Evolutionary conservation across 257 asterid genomes (phyloP), one percentile per base, ranked within the genome.

Genomic region (Nicotiana noctiflora): DNA sequence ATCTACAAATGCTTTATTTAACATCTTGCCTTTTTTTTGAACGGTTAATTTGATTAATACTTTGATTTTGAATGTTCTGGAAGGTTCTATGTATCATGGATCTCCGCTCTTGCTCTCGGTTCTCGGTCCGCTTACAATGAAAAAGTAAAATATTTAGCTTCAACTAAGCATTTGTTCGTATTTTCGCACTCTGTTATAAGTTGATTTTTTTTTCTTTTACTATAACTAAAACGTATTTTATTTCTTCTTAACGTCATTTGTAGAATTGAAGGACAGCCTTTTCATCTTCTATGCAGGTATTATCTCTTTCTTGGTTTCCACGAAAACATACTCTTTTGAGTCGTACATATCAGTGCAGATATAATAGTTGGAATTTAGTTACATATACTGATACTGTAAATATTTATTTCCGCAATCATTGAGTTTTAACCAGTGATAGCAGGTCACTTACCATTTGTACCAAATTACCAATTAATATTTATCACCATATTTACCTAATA

Each of bases 11-110:
- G 60, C 31, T 75, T 25, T 83, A 21, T 67, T 75, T 51, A 14
- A 52, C 56, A 5, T 15, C 34, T 49, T 59, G 40, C 4, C 12
- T 4, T 40, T 23, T 29, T 44, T 31, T 31, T 23, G n/a, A 21
- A 17, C 5, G 15, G 52, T 67, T n/a, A 55, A 18, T 53, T 40
- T 9, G 15, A 11, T 68, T 23, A 27, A 67, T 37, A 46, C 3
- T 40, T 70, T 21, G 13, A 29, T 67, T 60, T 78, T 34, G 18
- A 61, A 55, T 63, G 64, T 75, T 80, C 74, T 76, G 83, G 84
- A 86, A 94, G 98, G 98, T 83, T 96, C 99, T 3, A 93, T 93
- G 99, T 96, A 90, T 86, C 99, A 94, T 77, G 99, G 99, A 82
- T 96, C 99, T 57, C 98, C 98, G 15, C 84, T 96, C 31, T 79